Evolutionary conservation across 306 rosid species (phyloP).

Genomic region (Rosa persica): DNA sequence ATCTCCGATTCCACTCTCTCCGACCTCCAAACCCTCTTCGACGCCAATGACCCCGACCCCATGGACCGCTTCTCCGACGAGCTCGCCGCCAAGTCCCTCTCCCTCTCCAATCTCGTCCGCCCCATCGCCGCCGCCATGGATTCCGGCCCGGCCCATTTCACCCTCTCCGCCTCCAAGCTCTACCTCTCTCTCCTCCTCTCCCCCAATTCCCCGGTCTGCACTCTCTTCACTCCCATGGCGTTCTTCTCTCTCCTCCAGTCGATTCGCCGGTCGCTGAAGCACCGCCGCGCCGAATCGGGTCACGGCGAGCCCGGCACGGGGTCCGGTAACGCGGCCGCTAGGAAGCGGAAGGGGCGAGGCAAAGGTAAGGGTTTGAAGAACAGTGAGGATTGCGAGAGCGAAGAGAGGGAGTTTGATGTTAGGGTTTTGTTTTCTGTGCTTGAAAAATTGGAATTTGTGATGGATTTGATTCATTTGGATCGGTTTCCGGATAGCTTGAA

Average conservation of each 20-base stretch:
- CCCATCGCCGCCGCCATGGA: conserved; percentile 74
- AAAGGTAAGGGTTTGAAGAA: conserved; percentile 34
- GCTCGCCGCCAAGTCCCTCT: conserved; percentile 57
- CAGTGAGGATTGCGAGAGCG: conserved; percentile 14
- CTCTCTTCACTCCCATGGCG: conserved; percentile 77
- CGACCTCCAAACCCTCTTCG: conserved; percentile 60
- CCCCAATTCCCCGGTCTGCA: conserved; percentile 79
- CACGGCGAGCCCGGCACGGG: conserved; percentile 6
- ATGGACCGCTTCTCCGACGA: conserved; percentile 46
- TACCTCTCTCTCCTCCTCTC: conserved; percentile 68
- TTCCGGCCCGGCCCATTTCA: conserved; percentile 43
- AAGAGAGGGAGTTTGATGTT: conserved; percentile 33
- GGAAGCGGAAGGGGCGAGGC: conserved; percentile 41
- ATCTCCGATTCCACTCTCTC: conserved; percentile 53
- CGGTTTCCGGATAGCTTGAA: conserved; percentile 78
- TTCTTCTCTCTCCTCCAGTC: conserved; percentile 88
- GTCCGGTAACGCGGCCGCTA: conserved; percentile 12
- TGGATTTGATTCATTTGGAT: conserved; percentile 69
- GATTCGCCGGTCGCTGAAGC: conserved; percentile 67
- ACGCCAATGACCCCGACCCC: conserved; percentile 30
- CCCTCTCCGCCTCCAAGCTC: conserved; percentile 63
- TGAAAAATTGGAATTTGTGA: conserved; percentile 55
- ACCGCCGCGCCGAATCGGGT: not conserved
- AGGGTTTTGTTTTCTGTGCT: conserved; percentile 49
- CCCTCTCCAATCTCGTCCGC: conserved; percentile 53